These are phyloP conservation scores for Berkeleyomyces rouxiae DNA, from an alignment of 2,329 filamentous ascomycete species.

Conservation along the genomic window DNA sequence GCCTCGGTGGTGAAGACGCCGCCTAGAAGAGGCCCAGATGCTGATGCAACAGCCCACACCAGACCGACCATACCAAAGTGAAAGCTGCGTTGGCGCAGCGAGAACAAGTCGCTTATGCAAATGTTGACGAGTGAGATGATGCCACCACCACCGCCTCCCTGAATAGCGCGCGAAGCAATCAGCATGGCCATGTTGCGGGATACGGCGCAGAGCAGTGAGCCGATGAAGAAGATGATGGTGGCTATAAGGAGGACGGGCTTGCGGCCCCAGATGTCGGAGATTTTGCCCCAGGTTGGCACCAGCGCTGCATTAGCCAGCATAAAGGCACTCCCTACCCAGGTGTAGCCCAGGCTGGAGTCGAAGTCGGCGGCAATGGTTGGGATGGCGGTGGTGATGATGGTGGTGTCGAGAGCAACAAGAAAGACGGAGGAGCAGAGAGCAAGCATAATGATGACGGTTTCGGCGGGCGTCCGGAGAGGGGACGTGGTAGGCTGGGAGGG, in stretches of 20 bases:
- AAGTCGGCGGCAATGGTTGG: conserved; percentile 49
- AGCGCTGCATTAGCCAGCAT: conserved; percentile 51
- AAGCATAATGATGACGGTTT: conserved; percentile 26
- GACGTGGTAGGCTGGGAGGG: not conserved
- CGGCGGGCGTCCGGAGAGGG: conserved; percentile 21
- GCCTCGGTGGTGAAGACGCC: conserved; percentile 47
- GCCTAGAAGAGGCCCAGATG: conserved; percentile 51
- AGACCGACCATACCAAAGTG: conserved; percentile 37
- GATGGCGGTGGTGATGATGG: conserved; percentile 50
- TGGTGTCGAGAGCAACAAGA: conserved; percentile 39
- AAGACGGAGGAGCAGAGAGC: conserved; percentile 31
- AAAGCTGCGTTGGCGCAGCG: conserved; percentile 32
- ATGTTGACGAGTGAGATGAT: conserved; percentile 45
- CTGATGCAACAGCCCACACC: conserved; percentile 48
- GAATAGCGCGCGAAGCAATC: conserved; percentile 37
- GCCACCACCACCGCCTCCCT: conserved; percentile 40
- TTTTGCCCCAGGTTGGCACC: conserved; percentile 52
- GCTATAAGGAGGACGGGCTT: conserved; percentile 36
- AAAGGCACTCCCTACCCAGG: conserved; percentile 63
- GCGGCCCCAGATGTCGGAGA: conserved; percentile 42
- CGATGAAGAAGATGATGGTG: conserved; percentile 36
- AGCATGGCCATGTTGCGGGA: conserved; percentile 34
- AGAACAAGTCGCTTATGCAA: conserved; percentile 38
- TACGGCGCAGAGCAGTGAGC: conserved; percentile 36
- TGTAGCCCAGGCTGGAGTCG: conserved; percentile 50